Evolutionary conservation across 129 eudicot species (phyloP).

Genomic region (Ambrosia artemisiifolia): DNA sequence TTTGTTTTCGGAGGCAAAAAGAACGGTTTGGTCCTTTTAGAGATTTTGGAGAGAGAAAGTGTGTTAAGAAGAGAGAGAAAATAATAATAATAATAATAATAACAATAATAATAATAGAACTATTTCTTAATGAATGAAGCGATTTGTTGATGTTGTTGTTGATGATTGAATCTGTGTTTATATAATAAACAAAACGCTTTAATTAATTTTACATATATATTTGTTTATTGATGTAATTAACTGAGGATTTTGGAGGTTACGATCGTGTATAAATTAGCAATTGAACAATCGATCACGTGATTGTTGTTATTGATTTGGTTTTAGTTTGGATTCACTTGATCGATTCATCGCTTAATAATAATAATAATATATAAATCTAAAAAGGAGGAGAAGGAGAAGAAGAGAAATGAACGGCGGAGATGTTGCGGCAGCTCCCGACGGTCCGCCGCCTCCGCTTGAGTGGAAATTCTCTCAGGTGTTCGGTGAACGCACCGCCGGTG

Average conservation of each 20-base stretch:
- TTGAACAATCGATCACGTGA: slow-evolving; percentile 32
- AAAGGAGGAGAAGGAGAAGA: neutral
- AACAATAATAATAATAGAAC: neutral
- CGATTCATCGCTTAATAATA: neutral
- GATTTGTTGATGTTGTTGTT: slow-evolving; percentile 6
- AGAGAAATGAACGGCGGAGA: slow-evolving; percentile 56
- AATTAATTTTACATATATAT: neutral
- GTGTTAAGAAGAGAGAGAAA: slow-evolving; percentile 22
- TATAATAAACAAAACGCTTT: no score
- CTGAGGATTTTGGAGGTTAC: slow-evolving; percentile 27
- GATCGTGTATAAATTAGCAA: slow-evolving; percentile 17
- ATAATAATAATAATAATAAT: slow-evolving; percentile 1
- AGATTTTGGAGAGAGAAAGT: slow-evolving; percentile 35
- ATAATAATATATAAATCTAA: neutral
- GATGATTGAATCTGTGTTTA: slow-evolving; percentile 25
- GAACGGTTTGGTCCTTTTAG: slow-evolving; percentile 24
- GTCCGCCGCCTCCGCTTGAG: slow-evolving; percentile 69
- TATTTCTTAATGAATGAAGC: slow-evolving; percentile 13
- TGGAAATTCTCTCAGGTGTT: slow-evolving; percentile 90
- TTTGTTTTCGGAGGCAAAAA: slow-evolving; percentile 27
- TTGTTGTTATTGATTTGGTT: slow-evolving; percentile 23
- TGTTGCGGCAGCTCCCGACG: slow-evolving; percentile 52
- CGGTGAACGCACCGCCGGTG: slow-evolving; percentile 74
- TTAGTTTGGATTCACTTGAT: slow-evolving; percentile 21
- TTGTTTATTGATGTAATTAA: slow-evolving; percentile 24